Evolutionary conservation across 345 rosid genomes (phyloP), one percentile per base, ranked within the genome.

Genomic region (Isatis tinctoria): DNA sequence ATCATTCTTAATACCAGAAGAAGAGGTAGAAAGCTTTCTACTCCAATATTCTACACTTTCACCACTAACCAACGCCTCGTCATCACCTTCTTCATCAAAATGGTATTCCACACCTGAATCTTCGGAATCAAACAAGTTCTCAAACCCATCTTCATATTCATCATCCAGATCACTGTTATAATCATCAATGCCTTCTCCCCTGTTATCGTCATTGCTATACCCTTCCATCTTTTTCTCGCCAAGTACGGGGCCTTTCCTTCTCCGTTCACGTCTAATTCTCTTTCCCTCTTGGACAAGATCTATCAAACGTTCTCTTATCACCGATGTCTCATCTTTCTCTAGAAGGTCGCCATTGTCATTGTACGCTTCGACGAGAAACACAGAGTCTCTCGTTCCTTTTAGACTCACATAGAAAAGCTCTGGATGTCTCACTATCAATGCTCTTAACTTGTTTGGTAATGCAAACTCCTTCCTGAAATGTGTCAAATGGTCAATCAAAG

Each of bases 381-480:
- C 92, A 60, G 94, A 90, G 81, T 90, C 77, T 73, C 97, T 89
- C 5, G 79, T 62, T 3, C 98, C 96, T 78, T 93, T 93, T 78
- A 88, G 43, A 65, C 97, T 90, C 37, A 89, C 86, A 30, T 93
- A 93, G 80, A 93, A 90, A 52, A 93, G 65, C 71, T 90, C 97
- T 2, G 96, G 97, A 73, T 90, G 98, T 70, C 98, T 85, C 60
- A 85, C 71, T 32, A 90, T 74, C 94, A 93, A 76, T 1, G 82
- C 84, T 82, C 93, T 84, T 82, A 89, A 57, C 83, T 89, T 85
- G 62, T 90, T 90, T 10, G 97, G 80, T 2, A 93, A 82, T 18
- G 82, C 82, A 44, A 89, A 89, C 54, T 93, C 98, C 40, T 89
- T 88, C 82, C 98, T 83, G 76, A 93, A 90, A 80, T 89, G 97